Base-by-base conservation (phyloP, 176 grass and related monocot genomes). In the Melocanna baccifera region DNA sequence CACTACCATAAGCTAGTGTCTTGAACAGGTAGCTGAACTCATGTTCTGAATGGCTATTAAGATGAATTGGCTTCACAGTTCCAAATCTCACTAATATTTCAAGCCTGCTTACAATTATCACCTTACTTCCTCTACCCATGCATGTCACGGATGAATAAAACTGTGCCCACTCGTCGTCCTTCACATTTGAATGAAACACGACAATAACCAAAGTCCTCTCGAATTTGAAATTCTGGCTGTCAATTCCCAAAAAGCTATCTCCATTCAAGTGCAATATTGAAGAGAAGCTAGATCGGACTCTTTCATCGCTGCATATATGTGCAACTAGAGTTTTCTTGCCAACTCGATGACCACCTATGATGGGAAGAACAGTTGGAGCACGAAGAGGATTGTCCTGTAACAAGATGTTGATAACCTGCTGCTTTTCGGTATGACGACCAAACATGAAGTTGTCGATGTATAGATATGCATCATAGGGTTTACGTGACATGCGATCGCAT, bases 321-420 rank as follows among this genome's bases (percentile, higher is more conserved):
- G 77, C 42, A 3, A 79, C 77, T 20, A 79, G 28, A 50, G 77
- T 66, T 66, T 43, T 79, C 43, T 79, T 66, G 7, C 77, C 61
- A 0, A 66, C 61, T 66, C 10, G n/a, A 66, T 20, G 5, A 20
- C 23, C 3, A 13, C 61, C 43, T 9, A 66, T 66, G 77, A 79
- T 66, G 1, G 77, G 77, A 12, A 79, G 59, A 3, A 79, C 77
- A 50, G 59, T 36, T 50, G 61, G 61, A 66, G 77, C 61, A 15
- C 9, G 34, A 36, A 36, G 34, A 3, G 34, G 34, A 36, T 36
- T 36, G 34, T 36, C 34, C 34, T 36, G 34, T 36, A 36, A 36
- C 34, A 36, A 36, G 34, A 36, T 4, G 34, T 36, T 36, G 34
- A 36, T 36, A 36, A 36, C 34, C 34, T 36, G 34, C 34, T 36